Base-by-base conservation (phyloP, 2,329 filamentous ascomycete genomes). In the Plenodomus biglobosus region DNA sequence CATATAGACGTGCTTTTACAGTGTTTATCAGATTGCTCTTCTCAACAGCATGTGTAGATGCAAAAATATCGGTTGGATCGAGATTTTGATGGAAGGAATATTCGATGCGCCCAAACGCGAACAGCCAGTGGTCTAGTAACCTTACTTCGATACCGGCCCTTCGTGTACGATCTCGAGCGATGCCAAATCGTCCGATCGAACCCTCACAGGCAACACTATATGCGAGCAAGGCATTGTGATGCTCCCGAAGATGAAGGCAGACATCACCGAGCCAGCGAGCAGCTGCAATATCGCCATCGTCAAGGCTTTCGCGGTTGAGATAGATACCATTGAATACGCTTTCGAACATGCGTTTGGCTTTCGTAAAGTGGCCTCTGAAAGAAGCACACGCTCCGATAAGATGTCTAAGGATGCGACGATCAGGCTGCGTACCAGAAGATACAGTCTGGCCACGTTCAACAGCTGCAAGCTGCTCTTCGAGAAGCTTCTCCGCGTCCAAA, bases 201-300 rank as follows among this genome's bases (percentile, higher is more conserved):
- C 61, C 67, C 32, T 68, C 55, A 13, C 62, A 53, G 8, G 65
- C 64, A 13, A 69, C 54, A n/a, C 61, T 56, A 49, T 64, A 68
- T 1, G 64, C 65, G 3, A 68, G 44, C 8, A 57, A 58, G 11
- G 65, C 58, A 48, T 69, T 68, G 4, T 55, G 21, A 17, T 61
- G 55, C 35, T 70, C 58, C 27, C 61, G 60, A 11, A 64, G 50
- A 8, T 66, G 59, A 2, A 70, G 47, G 42, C 66, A 70, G 13
- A 59, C 54, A 42, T 70, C 66, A 8, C 67, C 66, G 10, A 70
- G 55, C 65, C 66, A 69, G 13, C 63, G 58, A 16, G 64, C 62
- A 18, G 66, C 64, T 11, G 66, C 65, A 27, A 69, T 65, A 40
- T 69, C 65, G 3, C 64, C 66, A 34, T 68, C 64, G 32, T 69